phyloP scores from a whole-genome alignment of 257 asterid genomes.

The Echium plantagineum region DNA sequence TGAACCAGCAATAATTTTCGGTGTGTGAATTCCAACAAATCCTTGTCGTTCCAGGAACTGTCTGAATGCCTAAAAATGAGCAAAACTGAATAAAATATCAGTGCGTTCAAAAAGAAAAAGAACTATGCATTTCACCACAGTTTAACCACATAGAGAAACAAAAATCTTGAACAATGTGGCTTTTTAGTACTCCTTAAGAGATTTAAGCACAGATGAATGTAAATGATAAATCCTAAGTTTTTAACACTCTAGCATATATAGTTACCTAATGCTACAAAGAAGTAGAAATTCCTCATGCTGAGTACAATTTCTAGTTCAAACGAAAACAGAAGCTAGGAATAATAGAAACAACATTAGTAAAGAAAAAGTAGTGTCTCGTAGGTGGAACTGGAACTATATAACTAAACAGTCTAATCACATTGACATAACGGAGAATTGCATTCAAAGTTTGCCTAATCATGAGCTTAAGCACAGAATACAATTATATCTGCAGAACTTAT shows the following conservation, averaged over 20 bases:
- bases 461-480: neutral
- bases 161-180: neutral
- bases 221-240: neutral
- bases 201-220: neutral
- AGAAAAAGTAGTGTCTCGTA: too few relatives aligned
- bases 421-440: neutral
- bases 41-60: constrained; percentile 47
- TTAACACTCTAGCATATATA: neutral
- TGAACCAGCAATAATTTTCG: constrained; percentile 75
- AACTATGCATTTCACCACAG: neutral
- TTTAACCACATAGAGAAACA: neutral
- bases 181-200: neutral
- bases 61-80: constrained; percentile 52
- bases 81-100: neutral
- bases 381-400: too few relatives aligned
- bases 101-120: neutral
- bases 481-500: too few relatives aligned
- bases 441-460: neutral
- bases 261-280: neutral
- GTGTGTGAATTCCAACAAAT: constrained; percentile 70
- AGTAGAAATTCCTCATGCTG: neutral
- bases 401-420: too few relatives aligned
- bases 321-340: neutral
- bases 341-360: too few relatives aligned
- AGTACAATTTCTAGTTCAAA: neutral